Evolutionary conservation across 371 early-diverging fungal species (phyloP), one percentile per base, ranked within the genome.

Genomic region (Rhizopus microsporus): DNA sequence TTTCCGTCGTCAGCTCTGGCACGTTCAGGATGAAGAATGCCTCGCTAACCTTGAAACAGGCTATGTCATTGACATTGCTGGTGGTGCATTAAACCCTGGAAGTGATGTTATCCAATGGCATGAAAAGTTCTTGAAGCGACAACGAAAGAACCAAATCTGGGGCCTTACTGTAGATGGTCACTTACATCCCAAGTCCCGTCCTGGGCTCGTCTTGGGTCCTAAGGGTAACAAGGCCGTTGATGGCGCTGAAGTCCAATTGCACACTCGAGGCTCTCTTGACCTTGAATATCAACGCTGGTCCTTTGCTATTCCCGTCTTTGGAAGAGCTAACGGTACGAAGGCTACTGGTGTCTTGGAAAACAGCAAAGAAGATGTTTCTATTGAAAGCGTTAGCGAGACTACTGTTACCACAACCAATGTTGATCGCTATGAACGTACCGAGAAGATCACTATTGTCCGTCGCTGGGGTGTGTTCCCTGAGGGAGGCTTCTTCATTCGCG

Each of bases 1-100:
- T 13, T 78, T 70, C 67, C 68, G 76, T 54, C 67, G 74, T 35
- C 84, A 83, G 54, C 54, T 85, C 34, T 85, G 86, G 86, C 67
- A 67, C 23, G 74, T 71, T 32, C 75, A 78, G 42, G 73, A 82
- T 16, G 69, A 68, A 56, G 81, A 81, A 17, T 81, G 72, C 44
- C 51, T 85, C 9, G 58, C 72, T 49, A 83, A 82, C 49, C 70
- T 82, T 49, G 77, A 56, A 33, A 67, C 84, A 23, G 67, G 65
- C 13, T 73, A 67, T 45, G 84, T 80, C 7, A 72, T 85, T 49
- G 86, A 85, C 43, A 60, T 72, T 32, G 78, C 78, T 13, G 71
- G 67, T 15, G 81, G 81, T 47, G 68, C 69, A 9, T 44, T 77
- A n/a, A 46, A 58, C 8, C 56, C 47, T 7, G 65, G 68, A n/a